Conservation (phyloP, 495 filamentous ascomycete genomes). For the Neurospora sp. region DNA sequence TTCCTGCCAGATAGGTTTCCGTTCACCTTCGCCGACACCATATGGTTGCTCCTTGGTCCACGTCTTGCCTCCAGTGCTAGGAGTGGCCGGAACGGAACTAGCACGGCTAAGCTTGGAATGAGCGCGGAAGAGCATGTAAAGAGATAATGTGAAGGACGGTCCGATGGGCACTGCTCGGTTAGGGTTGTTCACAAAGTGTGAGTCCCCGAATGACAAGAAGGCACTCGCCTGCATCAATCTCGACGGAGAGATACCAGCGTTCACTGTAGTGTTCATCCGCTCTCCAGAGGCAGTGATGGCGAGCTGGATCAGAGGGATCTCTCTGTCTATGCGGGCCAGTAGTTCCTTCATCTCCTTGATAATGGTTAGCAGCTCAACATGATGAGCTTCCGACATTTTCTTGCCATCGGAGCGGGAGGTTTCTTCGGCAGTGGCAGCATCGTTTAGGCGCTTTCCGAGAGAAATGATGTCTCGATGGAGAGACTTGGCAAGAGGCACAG, state of each 20-base stretch:
- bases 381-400: constrained; percentile 22
- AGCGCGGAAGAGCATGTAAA: constrained; percentile 94
- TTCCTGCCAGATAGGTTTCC: constrained; percentile 91
- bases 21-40: constrained; percentile 36
- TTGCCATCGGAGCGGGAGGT: constrained; percentile 39
- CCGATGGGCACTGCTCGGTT: constrained; percentile 70
- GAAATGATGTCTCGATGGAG: constrained; percentile 82
- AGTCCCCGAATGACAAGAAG: constrained; percentile 80
- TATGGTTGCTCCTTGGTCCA: constrained; percentile 23
- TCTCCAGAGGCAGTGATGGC: constrained; percentile 94
- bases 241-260: constrained; percentile 79
- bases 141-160: constrained; percentile 73
- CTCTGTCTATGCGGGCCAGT: constrained; percentile 75
- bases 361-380: constrained; percentile 57
- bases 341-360: constrained; percentile 67
- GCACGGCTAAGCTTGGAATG: constrained; percentile 40
- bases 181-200: constrained; percentile 61
- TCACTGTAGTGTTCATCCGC: constrained; percentile 66
- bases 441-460: constrained; percentile 66
- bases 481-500: constrained; percentile 73
- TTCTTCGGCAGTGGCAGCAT: constrained; percentile 60
- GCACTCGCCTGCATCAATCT: constrained; percentile 88
- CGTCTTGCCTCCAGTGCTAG: background rate
- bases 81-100: constrained; percentile 2
- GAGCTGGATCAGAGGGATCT: constrained; percentile 86